Percentiles rank a stretch among this genome's conserved stretches.
These are phyloP conservation scores for Fusarium armeniacum DNA, from an alignment of 2,329 filamentous ascomycete species.

Conservation along the genomic window DNA sequence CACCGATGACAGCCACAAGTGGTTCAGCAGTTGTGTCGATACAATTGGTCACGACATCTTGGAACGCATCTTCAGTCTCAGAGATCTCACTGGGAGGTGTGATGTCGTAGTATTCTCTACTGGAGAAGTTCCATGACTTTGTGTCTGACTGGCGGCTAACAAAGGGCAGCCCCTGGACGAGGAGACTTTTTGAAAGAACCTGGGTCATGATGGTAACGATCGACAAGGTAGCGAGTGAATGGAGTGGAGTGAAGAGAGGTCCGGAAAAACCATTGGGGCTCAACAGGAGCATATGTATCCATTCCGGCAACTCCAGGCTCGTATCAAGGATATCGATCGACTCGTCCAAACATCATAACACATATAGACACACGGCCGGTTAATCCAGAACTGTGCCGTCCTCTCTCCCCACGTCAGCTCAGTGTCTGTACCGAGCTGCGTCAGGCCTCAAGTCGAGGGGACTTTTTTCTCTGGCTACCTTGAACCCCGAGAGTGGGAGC, in stretches of 20 bases:
- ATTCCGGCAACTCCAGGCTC: conserved; percentile 13
- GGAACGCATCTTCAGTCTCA: conserved; percentile 45
- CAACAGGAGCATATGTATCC: conserved; percentile 43
- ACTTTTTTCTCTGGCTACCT: conserved; percentile 12
- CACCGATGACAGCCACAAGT: conserved; percentile 64
- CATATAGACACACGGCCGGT: conserved; percentile 15
- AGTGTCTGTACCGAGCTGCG: conserved; percentile 31
- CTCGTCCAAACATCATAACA: conserved; percentile 25
- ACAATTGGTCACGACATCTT: conserved; percentile 6
- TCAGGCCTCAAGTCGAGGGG: conserved; percentile 31
- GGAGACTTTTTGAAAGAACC: conserved; percentile 43
- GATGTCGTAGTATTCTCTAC: conserved; percentile 52
- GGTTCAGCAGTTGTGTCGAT: conserved; percentile 46
- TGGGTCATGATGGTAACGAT: conserved; percentile 50
- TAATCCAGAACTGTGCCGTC: conserved; percentile 29
- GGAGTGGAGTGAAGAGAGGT: conserved; percentile 17
- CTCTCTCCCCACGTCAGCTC: conserved; percentile 33
- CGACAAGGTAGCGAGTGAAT: conserved; percentile 45
- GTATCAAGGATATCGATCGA: conserved; percentile 27
- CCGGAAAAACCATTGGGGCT: conserved; percentile 32
- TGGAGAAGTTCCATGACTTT: conserved; percentile 47
- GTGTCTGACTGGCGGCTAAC: conserved; percentile 34
- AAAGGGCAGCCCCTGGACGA: conserved; percentile 45
- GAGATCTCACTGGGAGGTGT: conserved; percentile 54
- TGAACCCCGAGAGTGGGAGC: conserved; percentile 19